Evolutionary conservation across 805 yeast species (phyloP), one percentile per base, ranked within the genome.

Genomic region (Hanseniaspora hatyaiensis): DNA sequence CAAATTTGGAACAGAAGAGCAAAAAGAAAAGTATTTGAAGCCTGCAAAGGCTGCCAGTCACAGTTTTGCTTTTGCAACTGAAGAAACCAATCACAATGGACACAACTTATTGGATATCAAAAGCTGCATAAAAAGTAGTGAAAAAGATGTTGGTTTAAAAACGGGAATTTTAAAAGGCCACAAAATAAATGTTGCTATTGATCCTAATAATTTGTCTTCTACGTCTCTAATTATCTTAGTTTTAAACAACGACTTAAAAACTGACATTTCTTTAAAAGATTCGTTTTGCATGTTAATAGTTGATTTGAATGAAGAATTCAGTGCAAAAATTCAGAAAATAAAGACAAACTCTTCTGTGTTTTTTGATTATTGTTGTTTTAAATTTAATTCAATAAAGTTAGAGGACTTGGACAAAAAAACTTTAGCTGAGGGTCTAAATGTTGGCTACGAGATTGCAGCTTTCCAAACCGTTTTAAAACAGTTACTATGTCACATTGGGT

Each of bases 11-110:
- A 65, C 60, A 64, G 51, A 58, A 57, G 57, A 72, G 65, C 65
- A 69, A 65, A 61, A 67, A 67, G 58, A 59, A 65, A 52, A 62
- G 57, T 50, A 40, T 24, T 37, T 47, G 8, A 32, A 82, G 81
- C 5, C 74, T 73, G 51, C 62, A n/a, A n/a, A n/a, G n/a, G n/a
- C n/a, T n/a, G n/a, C n/a, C n/a, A n/a, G n/a, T 80, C 52, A 74
- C 79, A 8, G 82, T 81, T 0, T 78, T 77, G 64, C 76, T 49
- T 76, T 78, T 82, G 78, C 82, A 2, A 82, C 77, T 56, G 73
- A 69, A 55, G 76, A 77, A 22, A 67, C 72, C 12, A 71, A 79
- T 4, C 74, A 80, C 0, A 75, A 22, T 4, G 12, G 16, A 9
- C 20, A 82, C 12, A 77, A 78, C 58, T 80, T 82, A 1, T 66